Evolutionary conservation across 2,329 filamentous ascomycete species (phyloP).

Genomic region (Aspergillus cejpii): DNA sequence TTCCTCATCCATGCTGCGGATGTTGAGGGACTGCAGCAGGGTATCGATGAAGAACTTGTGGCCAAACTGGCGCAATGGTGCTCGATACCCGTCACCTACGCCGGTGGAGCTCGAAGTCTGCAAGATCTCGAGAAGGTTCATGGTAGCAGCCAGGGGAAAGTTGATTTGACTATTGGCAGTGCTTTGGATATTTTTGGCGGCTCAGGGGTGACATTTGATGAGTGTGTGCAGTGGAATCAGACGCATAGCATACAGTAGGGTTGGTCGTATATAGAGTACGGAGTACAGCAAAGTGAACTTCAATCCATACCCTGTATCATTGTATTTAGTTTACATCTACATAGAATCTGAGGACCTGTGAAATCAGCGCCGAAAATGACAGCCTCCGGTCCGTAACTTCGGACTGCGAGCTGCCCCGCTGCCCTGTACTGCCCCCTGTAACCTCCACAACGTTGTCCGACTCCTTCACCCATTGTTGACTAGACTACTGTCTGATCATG

Average conservation of each 20-base stretch:
- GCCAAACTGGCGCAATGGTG: slow-evolving; percentile 74
- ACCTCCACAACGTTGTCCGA: too few relatives aligned
- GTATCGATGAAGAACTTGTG: slow-evolving; percentile 83
- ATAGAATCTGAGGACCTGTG: too few relatives aligned
- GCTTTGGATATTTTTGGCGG: slow-evolving; percentile 95
- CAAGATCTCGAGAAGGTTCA: slow-evolving; percentile 79
- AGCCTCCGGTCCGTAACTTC: too few relatives aligned
- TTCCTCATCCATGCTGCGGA: slow-evolving; percentile 97
- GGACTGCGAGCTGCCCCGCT: too few relatives aligned
- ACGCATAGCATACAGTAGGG: slow-evolving; percentile 20
- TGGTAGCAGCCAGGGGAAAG: slow-evolving; percentile 66
- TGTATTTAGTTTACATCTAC: too few relatives aligned
- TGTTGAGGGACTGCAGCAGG: slow-evolving; percentile 86
- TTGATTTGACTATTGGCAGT: slow-evolving; percentile 93
- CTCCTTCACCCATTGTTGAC: too few relatives aligned
- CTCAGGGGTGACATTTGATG: slow-evolving; percentile 73
- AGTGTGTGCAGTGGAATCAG: slow-evolving; percentile 83
- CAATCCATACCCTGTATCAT: too few relatives aligned
- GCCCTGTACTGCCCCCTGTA: too few relatives aligned
- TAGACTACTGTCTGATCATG: too few relatives aligned
- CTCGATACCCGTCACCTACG: slow-evolving; percentile 88
- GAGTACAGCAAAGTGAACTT: too few relatives aligned
- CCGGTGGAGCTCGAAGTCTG: slow-evolving; percentile 79
- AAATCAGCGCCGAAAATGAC: too few relatives aligned
- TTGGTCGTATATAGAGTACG: slow-evolving; percentile 1